These are phyloP conservation scores for Hyaloscypha variabilis DNA, from an alignment of 495 filamentous ascomycete genomes.

Conservation along the genomic window DNA sequence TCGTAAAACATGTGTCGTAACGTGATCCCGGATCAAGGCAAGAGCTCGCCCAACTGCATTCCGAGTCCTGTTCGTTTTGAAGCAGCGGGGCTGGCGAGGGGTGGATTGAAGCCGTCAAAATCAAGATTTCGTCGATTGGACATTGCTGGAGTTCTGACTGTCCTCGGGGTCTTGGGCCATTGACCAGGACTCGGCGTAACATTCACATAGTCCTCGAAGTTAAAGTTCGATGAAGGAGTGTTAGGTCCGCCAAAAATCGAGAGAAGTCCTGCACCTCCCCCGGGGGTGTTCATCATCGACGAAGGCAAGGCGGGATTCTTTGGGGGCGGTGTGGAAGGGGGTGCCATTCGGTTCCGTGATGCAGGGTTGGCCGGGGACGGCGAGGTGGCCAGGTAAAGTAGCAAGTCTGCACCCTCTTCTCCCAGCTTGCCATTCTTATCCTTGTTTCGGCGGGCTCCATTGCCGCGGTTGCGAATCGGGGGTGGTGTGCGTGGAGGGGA, in stretches of 20 bases:
- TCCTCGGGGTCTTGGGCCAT: slow-evolving; percentile 60
- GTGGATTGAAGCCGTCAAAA: slow-evolving; percentile 58
- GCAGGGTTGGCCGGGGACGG: slow-evolving; percentile 72
- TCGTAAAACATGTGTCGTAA: slow-evolving; percentile 9
- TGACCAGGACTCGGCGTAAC: slow-evolving; percentile 95
- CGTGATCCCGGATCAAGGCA: slow-evolving; percentile 34
- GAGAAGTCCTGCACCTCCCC: slow-evolving; percentile 63
- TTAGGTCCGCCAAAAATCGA: slow-evolving; percentile 58
- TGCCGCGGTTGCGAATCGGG: slow-evolving; percentile 59
- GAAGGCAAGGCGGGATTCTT: slow-evolving; percentile 74
- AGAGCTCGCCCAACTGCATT: slow-evolving; percentile 62
- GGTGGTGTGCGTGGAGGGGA: slow-evolving; percentile 86
- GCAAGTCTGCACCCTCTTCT: slow-evolving; percentile 86
- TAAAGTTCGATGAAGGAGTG: slow-evolving; percentile 71
- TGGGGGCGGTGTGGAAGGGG: slow-evolving; percentile 87
- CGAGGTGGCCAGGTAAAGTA: slow-evolving; percentile 90
- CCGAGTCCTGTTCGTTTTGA: slow-evolving; percentile 40
- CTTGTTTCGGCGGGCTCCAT: slow-evolving; percentile 21
- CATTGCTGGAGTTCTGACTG: slow-evolving; percentile 59
- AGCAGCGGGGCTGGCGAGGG: slow-evolving; percentile 18
- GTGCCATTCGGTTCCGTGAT: slow-evolving; percentile 52
- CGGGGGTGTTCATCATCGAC: slow-evolving; percentile 83
- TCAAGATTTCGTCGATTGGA: slow-evolving; percentile 55
- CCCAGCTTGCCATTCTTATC: slow-evolving; percentile 53
- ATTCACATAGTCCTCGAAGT: slow-evolving; percentile 97